A percentile compares a stretch with the other conserved stretches of the same genome.
phyloP scores from a whole-genome alignment of 1,284 basidiomycete species.

The Apiotrichum sp. region DNA sequence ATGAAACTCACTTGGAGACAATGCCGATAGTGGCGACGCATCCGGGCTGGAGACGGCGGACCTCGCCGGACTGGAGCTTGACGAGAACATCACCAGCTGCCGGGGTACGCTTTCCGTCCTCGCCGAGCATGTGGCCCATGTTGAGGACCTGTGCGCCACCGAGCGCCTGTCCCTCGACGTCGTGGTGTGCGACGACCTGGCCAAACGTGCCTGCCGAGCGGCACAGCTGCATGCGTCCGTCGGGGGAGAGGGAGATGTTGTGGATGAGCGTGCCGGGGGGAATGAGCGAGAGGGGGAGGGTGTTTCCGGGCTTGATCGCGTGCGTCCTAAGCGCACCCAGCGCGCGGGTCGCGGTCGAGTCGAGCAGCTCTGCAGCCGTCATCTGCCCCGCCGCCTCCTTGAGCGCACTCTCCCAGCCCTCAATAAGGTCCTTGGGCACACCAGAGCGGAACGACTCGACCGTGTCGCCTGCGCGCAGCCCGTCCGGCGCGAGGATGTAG shows the following conservation, averaged over 20 bases:
- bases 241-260: conserved; percentile 69
- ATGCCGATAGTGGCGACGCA: conserved; percentile 86
- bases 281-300: conserved; percentile 83
- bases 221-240: conserved; percentile 74
- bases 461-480: conserved; percentile 76
- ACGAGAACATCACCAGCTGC: conserved; percentile 56
- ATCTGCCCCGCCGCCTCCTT: background rate
- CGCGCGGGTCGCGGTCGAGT: conserved; percentile 47
- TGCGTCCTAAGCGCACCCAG: conserved; percentile 78
- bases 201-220: conserved; percentile 84
- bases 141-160: conserved; percentile 37
- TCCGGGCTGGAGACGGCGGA: conserved; percentile 73
- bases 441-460: conserved; percentile 83
- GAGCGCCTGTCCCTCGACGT: conserved; percentile 48
- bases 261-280: conserved; percentile 89
- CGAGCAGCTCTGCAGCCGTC: conserved; percentile 51
- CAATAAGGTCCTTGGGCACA: conserved; percentile 67
- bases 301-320: conserved; percentile 87
- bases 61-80: conserved; percentile 84
- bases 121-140: conserved; percentile 29
- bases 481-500: conserved; percentile 90
- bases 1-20: conserved; percentile 65
- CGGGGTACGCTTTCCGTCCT: conserved; percentile 19
- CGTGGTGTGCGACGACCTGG: conserved; percentile 65
- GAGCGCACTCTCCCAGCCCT: conserved; percentile 53